These are phyloP conservation scores for Pisolithus orientalis DNA, from an alignment of 768 basidiomycete species.

Conservation along the genomic window DNA sequence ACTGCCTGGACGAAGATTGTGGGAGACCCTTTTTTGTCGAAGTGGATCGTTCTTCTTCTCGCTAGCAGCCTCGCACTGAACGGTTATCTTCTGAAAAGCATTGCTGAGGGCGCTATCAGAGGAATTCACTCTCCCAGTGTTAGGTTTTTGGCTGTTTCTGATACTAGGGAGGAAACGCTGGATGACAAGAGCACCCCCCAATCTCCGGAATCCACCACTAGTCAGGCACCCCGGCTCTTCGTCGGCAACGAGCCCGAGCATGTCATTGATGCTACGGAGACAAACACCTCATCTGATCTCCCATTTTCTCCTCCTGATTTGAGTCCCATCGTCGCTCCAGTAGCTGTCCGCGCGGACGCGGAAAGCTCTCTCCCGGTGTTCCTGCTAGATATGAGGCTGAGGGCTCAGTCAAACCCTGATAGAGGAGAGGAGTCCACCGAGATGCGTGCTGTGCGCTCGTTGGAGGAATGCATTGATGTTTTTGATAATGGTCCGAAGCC, in stretches of 20 bases:
- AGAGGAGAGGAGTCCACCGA: slow-evolving; percentile 7
- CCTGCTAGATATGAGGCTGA: slow-evolving; percentile 29
- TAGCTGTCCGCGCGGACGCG: slow-evolving; percentile 14
- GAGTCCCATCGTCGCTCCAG: slow-evolving; percentile 20
- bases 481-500: slow-evolving; percentile 71
- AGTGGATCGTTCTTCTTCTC: slow-evolving; percentile 90
- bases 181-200: slow-evolving; percentile 16
- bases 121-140: slow-evolving; percentile 23
- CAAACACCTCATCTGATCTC: slow-evolving; percentile 11
- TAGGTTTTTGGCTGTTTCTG: slow-evolving; percentile 21
- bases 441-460: slow-evolving; percentile 37
- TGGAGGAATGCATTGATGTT: slow-evolving; percentile 75
- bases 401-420: slow-evolving; percentile 13
- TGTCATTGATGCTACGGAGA: slow-evolving; percentile 9
- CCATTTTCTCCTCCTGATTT: slow-evolving; percentile 5
- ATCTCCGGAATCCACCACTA: slow-evolving; percentile 6
- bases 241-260: slow-evolving; percentile 18
- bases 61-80: slow-evolving; percentile 85
- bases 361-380: slow-evolving; percentile 23
- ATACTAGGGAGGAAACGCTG: slow-evolving; percentile 12
- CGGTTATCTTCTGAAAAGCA: slow-evolving; percentile 86
- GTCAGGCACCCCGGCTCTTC: slow-evolving; percentile 18
- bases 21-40: slow-evolving; percentile 88
- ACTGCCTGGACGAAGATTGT: slow-evolving; percentile 85
- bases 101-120: slow-evolving; percentile 49